Conservation (phyloP, 2,329 filamentous ascomycete genomes). For the Aspergillus luchuensis region DNA sequence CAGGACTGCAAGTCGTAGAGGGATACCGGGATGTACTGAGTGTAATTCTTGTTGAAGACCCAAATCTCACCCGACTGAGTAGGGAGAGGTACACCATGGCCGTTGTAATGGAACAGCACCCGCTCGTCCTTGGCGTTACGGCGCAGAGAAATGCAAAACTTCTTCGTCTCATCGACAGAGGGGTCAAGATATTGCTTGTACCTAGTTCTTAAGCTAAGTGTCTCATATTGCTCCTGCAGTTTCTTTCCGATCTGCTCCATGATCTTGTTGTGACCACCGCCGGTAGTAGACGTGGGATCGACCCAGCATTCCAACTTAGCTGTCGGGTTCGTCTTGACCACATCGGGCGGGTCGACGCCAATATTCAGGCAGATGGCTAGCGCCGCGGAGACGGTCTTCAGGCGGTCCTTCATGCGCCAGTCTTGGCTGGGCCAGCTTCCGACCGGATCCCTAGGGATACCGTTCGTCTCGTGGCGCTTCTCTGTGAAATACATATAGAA, state of each 20-base stretch:
- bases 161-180: constrained; percentile 95
- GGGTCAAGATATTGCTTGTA: constrained; percentile 98
- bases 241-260: constrained; percentile 95
- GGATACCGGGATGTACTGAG: constrained; percentile 96
- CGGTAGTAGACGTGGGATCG: constrained; percentile 78
- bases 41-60: constrained; percentile 99
- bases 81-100: constrained; percentile 93
- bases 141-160: constrained; percentile 87
- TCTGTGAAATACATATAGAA: constrained; percentile 99
- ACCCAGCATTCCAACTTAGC: constrained; percentile 97
- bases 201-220: constrained; percentile 87
- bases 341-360: constrained; percentile 94
- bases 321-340: constrained; percentile 90
- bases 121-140: constrained; percentile 94
- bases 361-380: constrained; percentile 95
- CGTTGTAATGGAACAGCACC: constrained; percentile 98
- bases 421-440: constrained; percentile 70
- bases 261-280: constrained; percentile 73
- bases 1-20: constrained; percentile 93
- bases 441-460: constrained; percentile 69
- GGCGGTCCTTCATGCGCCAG: constrained; percentile 94
- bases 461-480: constrained; percentile 93
- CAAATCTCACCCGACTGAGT: constrained; percentile 96
- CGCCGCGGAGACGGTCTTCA: constrained; percentile 95
- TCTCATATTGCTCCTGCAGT: constrained; percentile 95